Conservation (phyloP, 345 rosid genomes). For the Melastoma malabathricum region DNA sequence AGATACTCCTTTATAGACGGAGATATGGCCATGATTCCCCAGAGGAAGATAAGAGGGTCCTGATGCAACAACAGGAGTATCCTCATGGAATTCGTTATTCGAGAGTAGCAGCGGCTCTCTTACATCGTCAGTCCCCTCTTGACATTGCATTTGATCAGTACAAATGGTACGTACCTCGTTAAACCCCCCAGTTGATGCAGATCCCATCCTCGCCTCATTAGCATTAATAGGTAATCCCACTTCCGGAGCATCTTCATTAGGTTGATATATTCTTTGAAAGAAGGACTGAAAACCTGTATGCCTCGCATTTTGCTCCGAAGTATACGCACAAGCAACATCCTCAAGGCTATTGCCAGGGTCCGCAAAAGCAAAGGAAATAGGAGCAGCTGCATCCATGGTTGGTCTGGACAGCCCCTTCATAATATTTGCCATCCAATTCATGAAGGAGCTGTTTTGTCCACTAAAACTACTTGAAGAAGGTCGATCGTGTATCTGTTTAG, state of each 20-base stretch:
- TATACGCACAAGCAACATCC: constrained; percentile 13
- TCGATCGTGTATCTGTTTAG: constrained; percentile 26
- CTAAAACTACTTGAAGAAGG: constrained; percentile 35
- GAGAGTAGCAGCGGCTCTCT: constrained; percentile 20
- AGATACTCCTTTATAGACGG: constrained; percentile 12
- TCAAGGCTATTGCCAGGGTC: constrained; percentile 16
- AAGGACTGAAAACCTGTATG: constrained; percentile 61
- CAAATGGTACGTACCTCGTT: constrained; percentile 16
- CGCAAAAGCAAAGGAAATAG: constrained; percentile 25
- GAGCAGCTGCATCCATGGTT: constrained; percentile 22
- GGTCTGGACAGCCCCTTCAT: constrained; percentile 47
- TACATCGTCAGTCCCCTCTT: constrained; percentile 20
- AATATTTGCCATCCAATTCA: constrained; percentile 90
- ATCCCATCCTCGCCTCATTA: constrained; percentile 12
- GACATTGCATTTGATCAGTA: constrained; percentile 30
- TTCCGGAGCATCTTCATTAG: constrained; percentile 23
- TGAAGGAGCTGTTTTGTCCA: constrained; percentile 69
- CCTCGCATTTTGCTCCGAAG: constrained; percentile 14
- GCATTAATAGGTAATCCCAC: constrained; percentile 6
- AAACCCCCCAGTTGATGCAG: constrained; percentile 18
- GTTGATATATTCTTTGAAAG: constrained; percentile 60
- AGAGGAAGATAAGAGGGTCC: constrained; percentile 18
- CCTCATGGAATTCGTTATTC: constrained; percentile 20
- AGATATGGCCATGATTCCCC: constrained; percentile 14
- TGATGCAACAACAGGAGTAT: constrained; percentile 16